phyloP scores from a whole-genome alignment of 2,329 filamentous ascomycete genomes.

The Lasiodiplodia citricola region DNA sequence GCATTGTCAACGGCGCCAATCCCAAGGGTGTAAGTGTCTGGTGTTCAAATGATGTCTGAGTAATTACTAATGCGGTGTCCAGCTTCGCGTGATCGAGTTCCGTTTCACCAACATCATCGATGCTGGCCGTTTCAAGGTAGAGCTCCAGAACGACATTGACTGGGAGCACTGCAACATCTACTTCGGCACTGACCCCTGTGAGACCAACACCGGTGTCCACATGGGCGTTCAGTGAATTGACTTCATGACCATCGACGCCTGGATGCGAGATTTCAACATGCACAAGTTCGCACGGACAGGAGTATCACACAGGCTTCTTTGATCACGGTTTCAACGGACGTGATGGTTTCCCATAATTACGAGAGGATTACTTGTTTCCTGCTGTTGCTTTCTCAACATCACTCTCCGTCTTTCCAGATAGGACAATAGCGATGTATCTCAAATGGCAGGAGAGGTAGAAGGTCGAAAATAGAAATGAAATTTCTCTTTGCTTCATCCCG shows the following conservation, averaged over 20 bases:
- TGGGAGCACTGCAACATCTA: slow-evolving; percentile 54
- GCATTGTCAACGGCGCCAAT: slow-evolving; percentile 49
- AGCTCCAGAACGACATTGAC: slow-evolving; percentile 47
- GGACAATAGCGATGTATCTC: neutral
- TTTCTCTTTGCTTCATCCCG: neutral
- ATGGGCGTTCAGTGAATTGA: neutral
- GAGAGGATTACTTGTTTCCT: slow-evolving; percentile 4
- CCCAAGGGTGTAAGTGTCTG: slow-evolving; percentile 46
- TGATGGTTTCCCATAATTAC: neutral
- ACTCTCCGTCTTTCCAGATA: neutral
- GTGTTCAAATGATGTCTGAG: neutral
- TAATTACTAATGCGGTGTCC: slow-evolving; percentile 23
- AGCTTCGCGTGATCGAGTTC: slow-evolving; percentile 54
- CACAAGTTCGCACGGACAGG: neutral
- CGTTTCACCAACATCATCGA: slow-evolving; percentile 55
- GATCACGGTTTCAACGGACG: neutral
- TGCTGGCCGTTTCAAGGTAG: slow-evolving; percentile 51
- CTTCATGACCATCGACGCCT: neutral
- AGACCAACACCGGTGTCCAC: slow-evolving; percentile 29
- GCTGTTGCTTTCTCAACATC: neutral
- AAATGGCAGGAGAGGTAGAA: neutral
- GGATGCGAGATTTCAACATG: neutral
- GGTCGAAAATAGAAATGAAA: neutral
- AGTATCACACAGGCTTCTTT: neutral
- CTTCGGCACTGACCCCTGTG: slow-evolving; percentile 52